Evolutionary conservation across 352 stramenopile species (phyloP), one percentile per base, ranked within the genome.

Genomic region (Thraustochytrium striatum): DNA sequence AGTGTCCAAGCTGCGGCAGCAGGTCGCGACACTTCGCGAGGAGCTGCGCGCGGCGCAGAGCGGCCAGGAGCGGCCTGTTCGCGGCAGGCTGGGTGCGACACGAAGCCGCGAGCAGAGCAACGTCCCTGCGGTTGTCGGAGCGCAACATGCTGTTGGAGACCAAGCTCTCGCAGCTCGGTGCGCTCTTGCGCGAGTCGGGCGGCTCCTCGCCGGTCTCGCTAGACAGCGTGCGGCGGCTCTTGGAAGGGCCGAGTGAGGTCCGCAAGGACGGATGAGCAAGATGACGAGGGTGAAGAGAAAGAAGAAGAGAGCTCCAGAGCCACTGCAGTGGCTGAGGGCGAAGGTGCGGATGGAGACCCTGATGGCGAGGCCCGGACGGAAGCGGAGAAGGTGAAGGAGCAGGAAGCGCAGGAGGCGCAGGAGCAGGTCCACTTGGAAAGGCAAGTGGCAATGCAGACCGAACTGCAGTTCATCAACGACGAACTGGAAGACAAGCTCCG

Each of bases 391-490:
- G 41, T 32, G 9, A 43, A 75, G 30, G 41, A 70, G 16, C 11
- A 72, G n/a, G 16, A 21, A 21, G 47, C 16, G 47, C 47, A 55
- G 25, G 47, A 55, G 47, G n/a, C n/a, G n/a, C n/a, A n/a, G n/a
- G 47, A 55, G 47, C 47, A 55, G 25, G 47, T 21, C 16, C 65
- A 75, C 52, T 55, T 75, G 44, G 21, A 58, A 32, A 30, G 65
- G 7, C 65, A 75, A n/a, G 44, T 75, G 13, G 65, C 65, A 0
- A 2, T 75, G 8, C 65, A 75, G 30, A 30, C 58, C 11, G 65
- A 75, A 28, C 36, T 75, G 50, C 65, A 75, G 36, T 5, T 61
- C 16, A 61, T 75, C 50, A 75, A 58, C 50, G 65, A 75, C 25
- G 65, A 75, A 0, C 50, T 75, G 8, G 21, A 9, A 9, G 65